Evolutionary conservation across 108 stramenopile species (phyloP), one percentile per base, ranked within the genome.

Genomic region (Stephanodiscus minutulus): DNA sequence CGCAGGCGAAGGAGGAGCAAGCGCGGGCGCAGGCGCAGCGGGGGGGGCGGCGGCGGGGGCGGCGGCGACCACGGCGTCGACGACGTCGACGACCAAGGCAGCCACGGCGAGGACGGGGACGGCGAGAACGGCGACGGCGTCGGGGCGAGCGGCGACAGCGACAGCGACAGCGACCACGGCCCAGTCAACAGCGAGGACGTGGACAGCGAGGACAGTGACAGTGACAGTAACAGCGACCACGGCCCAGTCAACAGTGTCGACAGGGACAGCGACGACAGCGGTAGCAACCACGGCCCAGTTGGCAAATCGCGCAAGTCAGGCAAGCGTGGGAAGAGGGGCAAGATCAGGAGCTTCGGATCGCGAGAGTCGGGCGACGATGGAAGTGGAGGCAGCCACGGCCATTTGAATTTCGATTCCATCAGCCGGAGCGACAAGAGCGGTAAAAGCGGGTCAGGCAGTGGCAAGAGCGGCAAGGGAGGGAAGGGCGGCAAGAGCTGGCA

Each of bases 281-380:
- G 7, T 56, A 12, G 24, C 15, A 2, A 56, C 25, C 27, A 52
- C 50, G 7, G 20, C 50, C 50, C 18, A 33, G 31, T 33, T 24
- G 22, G 55, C 3, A 56, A 56, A 56, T 56, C 55, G 7, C 55
- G 29, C 55, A 56, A 56, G 55, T 10, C 25, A 29, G 55, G 15
- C 28, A 6, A 48, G 47, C 15, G n/a, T 6, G 7, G 18, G 47
- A 33, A 33, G n/a, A 56, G 9, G 25, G 15, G 27, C 28, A 56
- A 56, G 27, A 29, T 13, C 2, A 29, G 55, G 12, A 56, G 24
- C 8, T 29, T 25, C n/a, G 47, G 6, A 48, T 48, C 18, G 8
- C 25, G 20, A 52, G 20, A 52, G 50, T 52, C 50, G 8, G 20
- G 50, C 50, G 7, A 52, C 1, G 22, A 8, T 20, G 20, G 18